These are phyloP conservation scores for Stephanodiscus minutulus DNA, from an alignment of 108 stramenopile genomes.

Conservation along the genomic window DNA sequence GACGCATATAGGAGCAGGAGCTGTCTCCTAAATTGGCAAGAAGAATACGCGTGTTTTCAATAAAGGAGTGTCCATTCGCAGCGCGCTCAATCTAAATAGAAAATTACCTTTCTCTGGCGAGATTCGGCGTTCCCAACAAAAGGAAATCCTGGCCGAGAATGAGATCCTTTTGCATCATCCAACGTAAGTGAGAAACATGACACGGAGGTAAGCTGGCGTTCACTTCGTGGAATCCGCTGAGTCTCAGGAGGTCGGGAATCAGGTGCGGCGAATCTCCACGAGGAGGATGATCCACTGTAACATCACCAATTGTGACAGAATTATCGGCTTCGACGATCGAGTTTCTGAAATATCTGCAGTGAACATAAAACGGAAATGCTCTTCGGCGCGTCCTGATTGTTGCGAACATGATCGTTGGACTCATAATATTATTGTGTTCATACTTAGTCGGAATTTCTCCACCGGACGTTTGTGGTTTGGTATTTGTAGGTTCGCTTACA, in stretches of 20 bases:
- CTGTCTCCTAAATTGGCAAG: slow-evolving; percentile 46
- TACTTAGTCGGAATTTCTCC: too few relatives aligned
- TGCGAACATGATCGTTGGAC: background rate
- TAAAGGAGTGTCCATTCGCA: background rate
- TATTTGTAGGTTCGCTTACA: too few relatives aligned
- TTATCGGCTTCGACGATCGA: slow-evolving; percentile 16
- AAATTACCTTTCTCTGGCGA: slow-evolving; percentile 47
- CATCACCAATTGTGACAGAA: slow-evolving; percentile 45
- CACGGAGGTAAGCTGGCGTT: slow-evolving; percentile 36
- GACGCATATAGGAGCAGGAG: slow-evolving; percentile 70
- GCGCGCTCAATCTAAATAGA: background rate
- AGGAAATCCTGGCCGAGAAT: slow-evolving; percentile 75
- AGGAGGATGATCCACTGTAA: slow-evolving; percentile 27
- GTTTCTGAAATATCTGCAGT: slow-evolving; percentile 5
- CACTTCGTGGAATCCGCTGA: slow-evolving; percentile 1
- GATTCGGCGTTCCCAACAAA: slow-evolving; percentile 67
- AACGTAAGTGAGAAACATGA: slow-evolving; percentile 69
- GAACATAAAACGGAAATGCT: background rate
- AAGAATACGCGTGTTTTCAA: background rate
- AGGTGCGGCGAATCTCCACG: slow-evolving; percentile 24
- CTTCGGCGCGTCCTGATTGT: slow-evolving; percentile 2
- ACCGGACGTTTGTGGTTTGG: too few relatives aligned
- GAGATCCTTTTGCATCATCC: slow-evolving; percentile 89
- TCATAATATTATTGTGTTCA: background rate
- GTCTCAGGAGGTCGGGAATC: slow-evolving; percentile 16